Evolutionary conservation across 192 early-diverging fungal genomes (phyloP).

Genomic region (Backusella liffmaniae): DNA sequence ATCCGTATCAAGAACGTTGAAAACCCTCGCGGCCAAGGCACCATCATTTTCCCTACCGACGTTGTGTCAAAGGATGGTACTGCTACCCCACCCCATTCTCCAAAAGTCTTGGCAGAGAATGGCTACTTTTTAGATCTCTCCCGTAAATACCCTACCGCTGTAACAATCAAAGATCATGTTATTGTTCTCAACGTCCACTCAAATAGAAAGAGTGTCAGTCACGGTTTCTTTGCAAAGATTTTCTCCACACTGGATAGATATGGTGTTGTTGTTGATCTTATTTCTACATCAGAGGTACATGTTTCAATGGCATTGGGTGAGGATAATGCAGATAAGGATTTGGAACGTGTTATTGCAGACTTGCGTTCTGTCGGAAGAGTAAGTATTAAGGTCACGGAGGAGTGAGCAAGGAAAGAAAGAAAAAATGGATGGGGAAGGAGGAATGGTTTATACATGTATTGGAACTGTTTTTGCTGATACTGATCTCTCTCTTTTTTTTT

Average conservation of each 20-base stretch:
- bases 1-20: conserved; percentile 99
- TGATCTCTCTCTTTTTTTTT: not conserved
- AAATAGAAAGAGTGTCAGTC: conserved; percentile 91
- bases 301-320: conserved; percentile 83
- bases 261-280: conserved; percentile 93
- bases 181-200: conserved; percentile 97
- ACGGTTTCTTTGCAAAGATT: conserved; percentile 97
- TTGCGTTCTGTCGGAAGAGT: conserved; percentile 79
- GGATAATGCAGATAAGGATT: conserved; percentile 61
- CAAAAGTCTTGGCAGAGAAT: conserved; percentile 64
- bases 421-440: not conserved
- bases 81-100: conserved; percentile 50
- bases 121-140: conserved; percentile 74
- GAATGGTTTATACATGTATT: not conserved
- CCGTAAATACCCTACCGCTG: conserved; percentile 87
- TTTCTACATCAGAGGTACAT: conserved; percentile 92
- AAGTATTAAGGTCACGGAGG: not conserved
- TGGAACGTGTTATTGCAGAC: conserved; percentile 79
- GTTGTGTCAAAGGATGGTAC: conserved; percentile 49
- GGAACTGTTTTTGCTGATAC: conserved; percentile 14
- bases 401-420: not conserved
- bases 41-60: conserved; percentile 88
- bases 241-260: conserved; percentile 88
- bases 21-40: conserved; percentile 89
- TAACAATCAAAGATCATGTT: conserved; percentile 98